Base-by-base conservation (phyloP, 1,284 basidiomycete species). In the Cutaneotrichosporon cutaneum region DNA sequence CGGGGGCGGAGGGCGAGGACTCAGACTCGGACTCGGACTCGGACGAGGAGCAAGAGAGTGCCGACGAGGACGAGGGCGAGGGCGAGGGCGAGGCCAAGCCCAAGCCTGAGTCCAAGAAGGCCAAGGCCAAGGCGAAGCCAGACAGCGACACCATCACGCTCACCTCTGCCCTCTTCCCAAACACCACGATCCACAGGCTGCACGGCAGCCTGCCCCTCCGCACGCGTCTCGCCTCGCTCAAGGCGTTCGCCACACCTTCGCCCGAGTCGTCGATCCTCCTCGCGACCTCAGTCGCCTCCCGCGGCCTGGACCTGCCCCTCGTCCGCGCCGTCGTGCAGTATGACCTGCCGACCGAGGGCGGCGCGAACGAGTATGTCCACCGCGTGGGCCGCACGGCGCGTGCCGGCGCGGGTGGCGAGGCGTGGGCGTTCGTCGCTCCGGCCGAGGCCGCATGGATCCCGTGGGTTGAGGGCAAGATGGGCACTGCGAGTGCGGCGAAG, bases 281-380 rank as follows among this genome's bases (percentile, higher is more conserved):
- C 45, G 98, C 94, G 74, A 99, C 96, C 1, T 95, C 93, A 2
- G 94, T 99, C 60, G 96, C 95, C 0, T 93, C 94, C 33, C 91
- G 96, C 73, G 96, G 96, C 73, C 84, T 99, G n/a, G 96, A 99
- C 81, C 82, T 99, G 51, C 94, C 94, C 3, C 85, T 92, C n/a
- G 94, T 99, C 9, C 88, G 89, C 21, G 90, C 92, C 3, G 94
- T 99, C 60, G 83, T 99, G 35, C 96, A 99, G 75, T 95, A 95
- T 74, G 96, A 99, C 77, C 85, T 98, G 27, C 95, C 96, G 0
- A 99, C 96, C 0, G 96, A 99, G 81, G 92, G 94, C 16, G 95
- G 96, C 2, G 89, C 89, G 18, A 96, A 90, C 24, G 96, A 99
- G 78, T 99, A 99, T 72, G 88, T 99, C 6, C 96, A 99, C 80